Percentiles rank a stretch among this genome's conserved stretches.
These are phyloP conservation scores for Triticum aestivum DNA, from an alignment of 176 grass and related monocot genomes.

Conservation along the genomic window DNA sequence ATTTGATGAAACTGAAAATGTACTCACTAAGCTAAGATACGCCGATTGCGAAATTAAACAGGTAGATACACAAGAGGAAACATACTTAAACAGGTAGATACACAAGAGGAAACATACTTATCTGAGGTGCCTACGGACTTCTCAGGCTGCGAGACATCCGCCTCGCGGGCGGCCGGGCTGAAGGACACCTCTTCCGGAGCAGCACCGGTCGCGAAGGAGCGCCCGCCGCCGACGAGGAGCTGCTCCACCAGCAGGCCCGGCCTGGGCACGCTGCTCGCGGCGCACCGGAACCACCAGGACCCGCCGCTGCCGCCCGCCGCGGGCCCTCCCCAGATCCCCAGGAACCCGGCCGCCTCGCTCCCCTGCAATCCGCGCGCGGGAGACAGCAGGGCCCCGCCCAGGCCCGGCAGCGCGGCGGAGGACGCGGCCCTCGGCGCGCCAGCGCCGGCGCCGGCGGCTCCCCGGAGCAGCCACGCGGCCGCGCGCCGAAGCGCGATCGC, in stretches of 20 bases:
- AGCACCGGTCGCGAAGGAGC: constrained; percentile 36
- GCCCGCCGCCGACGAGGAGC: neutral
- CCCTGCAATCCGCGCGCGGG: neutral
- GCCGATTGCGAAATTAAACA: neutral
- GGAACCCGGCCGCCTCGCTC: neutral
- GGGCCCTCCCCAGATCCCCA: constrained; percentile 4
- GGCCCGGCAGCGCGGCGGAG: neutral
- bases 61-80: neutral
- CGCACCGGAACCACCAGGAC: constrained; percentile 24
- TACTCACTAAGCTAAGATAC: neutral
- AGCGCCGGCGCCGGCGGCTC: neutral
- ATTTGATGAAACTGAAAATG: neutral
- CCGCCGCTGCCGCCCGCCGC: neutral
- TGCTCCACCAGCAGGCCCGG: constrained; percentile 19
- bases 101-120: constrained; percentile 33
- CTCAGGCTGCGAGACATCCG: constrained; percentile 24
- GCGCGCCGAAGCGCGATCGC: neutral
- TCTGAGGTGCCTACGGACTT: constrained; percentile 36
- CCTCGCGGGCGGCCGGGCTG: constrained; percentile 2
- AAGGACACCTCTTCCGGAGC: constrained; percentile 40
- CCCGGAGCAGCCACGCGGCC: neutral
- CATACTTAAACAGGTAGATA: constrained; percentile 27
- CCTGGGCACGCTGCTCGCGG: constrained; percentile 24
- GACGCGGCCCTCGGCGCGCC: neutral
- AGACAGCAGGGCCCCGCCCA: neutral